Evolutionary conservation across 148 eudicot species (phyloP), one percentile per base, ranked within the genome.

Genomic region (Rhododendron williamsianum): DNA sequence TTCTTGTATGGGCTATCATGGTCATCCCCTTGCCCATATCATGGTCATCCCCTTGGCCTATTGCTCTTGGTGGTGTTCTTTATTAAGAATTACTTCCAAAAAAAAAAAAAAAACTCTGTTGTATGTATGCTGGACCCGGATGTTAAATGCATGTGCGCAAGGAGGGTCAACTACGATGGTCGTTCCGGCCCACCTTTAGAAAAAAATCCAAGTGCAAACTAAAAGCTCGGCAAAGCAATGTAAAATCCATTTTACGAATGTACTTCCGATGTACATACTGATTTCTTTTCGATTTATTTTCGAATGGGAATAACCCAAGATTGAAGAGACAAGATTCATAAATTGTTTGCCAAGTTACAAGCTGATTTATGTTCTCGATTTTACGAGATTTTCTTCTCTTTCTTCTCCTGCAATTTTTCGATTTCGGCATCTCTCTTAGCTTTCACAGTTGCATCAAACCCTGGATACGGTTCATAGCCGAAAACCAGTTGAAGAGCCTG

Each of bases 391-490:
- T 94, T 94, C 91, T 94, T 94, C 73, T 88, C 89, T 76, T 92
- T 88, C 84, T 87, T 87, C 52, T 95, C 95, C 90, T 94, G 60
- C 95, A 95, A 95, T 51, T 91, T 91, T 86, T 89, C 87, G 58
- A 92, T 92, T 46, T 91, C 91, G 56, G 91, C 95, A 46, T 91
- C 96, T 5, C 92, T 49, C 88, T 90, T 91, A n/a, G 87, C 92
- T 84, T 93, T 86, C 71, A 96, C 99, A 58, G 87, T 84, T 4
- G 88, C 91, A 71, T 89, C 85, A 85, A 96, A 96, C 45, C 98
- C 99, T 0, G 93, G 97, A 81, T 93, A 96, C 27, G 98, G 99
- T 84, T 96, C 99, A 18, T 95, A 96, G 81, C 93, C 92, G 4
- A 91, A 90, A 74, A 88, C 87, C 8, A 81, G 72, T 58, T 91